Evolutionary conservation across 495 filamentous ascomycete species (phyloP).

Genomic region (Penicillium bovifimosum): DNA sequence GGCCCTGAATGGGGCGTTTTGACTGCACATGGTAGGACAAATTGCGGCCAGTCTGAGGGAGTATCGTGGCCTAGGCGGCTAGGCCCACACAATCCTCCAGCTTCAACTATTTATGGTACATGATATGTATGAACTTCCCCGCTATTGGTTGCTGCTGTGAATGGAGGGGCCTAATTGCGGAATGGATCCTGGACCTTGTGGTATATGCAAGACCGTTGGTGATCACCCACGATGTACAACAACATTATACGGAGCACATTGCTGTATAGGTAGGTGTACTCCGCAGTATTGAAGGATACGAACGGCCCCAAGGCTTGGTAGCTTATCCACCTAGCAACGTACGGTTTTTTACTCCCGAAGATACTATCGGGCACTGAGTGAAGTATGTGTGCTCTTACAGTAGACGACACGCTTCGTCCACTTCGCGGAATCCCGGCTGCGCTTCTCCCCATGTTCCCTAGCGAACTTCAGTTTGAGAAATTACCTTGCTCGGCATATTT

Average conservation of each 20-base stretch:
- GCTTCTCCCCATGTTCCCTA: neutral
- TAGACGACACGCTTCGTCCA: neutral
- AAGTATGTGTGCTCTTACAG: neutral
- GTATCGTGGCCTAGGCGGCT: neutral
- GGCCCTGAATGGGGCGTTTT: neutral
- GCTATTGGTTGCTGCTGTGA: too few relatives aligned
- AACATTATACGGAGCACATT: too few relatives aligned
- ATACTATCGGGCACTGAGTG: neutral
- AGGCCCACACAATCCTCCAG: neutral
- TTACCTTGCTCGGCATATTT: neutral
- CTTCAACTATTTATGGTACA: neutral
- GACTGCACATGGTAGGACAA: constrained; percentile 1
- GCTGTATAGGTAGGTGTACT: too few relatives aligned
- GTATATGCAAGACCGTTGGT: constrained; percentile 1
- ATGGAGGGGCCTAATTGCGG: neutral
- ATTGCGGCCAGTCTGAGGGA: neutral
- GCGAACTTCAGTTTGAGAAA: too few relatives aligned
- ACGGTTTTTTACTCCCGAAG: neutral
- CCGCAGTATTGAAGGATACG: neutral
- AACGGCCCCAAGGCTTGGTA: neutral
- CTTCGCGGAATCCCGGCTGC: neutral
- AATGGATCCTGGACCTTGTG: neutral
- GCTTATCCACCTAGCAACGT: neutral
- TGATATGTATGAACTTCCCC: neutral
- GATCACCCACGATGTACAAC: neutral